Conservation (phyloP, 2,329 filamentous ascomycete genomes). For the Cladosporium sp. region DNA sequence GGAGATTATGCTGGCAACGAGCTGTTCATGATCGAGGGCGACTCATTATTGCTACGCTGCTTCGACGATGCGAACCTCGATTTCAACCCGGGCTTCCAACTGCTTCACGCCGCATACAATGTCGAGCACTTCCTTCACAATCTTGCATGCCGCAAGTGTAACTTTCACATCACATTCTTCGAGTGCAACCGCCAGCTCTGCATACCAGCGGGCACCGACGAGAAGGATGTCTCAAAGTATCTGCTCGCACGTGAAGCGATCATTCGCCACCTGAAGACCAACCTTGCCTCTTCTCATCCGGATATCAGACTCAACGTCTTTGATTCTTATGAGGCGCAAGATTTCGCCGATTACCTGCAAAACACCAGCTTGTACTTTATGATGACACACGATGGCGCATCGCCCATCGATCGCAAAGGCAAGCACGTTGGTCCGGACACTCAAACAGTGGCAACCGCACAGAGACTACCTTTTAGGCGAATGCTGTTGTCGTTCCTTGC, state of each 20-base stretch:
- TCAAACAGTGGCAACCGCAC: constrained; percentile 12
- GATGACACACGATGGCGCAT: constrained; percentile 62
- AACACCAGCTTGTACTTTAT: constrained; percentile 60
- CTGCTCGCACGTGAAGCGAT: constrained; percentile 59
- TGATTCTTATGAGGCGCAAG: constrained; percentile 42
- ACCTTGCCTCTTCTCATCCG: constrained; percentile 37
- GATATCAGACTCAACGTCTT: constrained; percentile 47
- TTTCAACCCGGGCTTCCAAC: constrained; percentile 63
- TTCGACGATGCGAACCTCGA: constrained; percentile 61
- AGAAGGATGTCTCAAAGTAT: constrained; percentile 48
- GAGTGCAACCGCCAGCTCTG: constrained; percentile 53
- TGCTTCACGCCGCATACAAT: constrained; percentile 66
- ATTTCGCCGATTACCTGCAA: constrained; percentile 55
- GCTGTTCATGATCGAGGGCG: constrained; percentile 68
- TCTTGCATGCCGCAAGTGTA: constrained; percentile 60
- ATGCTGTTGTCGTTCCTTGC: constrained; percentile 55
- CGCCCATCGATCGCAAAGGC: constrained; percentile 19
- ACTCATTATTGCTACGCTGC: constrained; percentile 64
- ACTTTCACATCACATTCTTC: constrained; percentile 70
- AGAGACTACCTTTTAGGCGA: constrained; percentile 33
- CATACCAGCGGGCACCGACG: constrained; percentile 43
- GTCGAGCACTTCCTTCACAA: constrained; percentile 63
- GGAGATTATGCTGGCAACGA: constrained; percentile 73
- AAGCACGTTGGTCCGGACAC: constrained; percentile 17
- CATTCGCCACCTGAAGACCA: constrained; percentile 57